These are phyloP conservation scores for Colletotrichum limetticola DNA, from an alignment of 2,329 filamentous ascomycete species.

Conservation along the genomic window DNA sequence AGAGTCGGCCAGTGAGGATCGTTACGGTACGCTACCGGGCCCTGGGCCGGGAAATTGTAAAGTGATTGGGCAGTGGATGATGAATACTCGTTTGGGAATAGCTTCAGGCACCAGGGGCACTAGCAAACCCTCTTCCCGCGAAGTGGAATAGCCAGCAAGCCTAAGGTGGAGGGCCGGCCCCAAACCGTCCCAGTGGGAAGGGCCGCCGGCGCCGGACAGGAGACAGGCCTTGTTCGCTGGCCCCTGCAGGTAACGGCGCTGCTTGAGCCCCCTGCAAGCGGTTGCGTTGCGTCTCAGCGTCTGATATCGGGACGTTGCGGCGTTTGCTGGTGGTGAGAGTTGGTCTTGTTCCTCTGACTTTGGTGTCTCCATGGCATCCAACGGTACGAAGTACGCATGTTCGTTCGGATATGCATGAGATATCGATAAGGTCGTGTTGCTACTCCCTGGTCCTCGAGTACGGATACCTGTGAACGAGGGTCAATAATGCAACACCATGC, in stretches of 20 bases:
- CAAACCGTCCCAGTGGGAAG: constrained; percentile 14
- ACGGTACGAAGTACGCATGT: no score
- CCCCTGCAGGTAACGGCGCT: not conserved
- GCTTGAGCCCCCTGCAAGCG: constrained; percentile 7
- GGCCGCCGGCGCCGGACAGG: not conserved
- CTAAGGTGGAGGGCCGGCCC: not conserved
- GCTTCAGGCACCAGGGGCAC: constrained; percentile 27
- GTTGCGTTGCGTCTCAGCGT: constrained; percentile 11
- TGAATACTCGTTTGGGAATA: constrained; percentile 21
- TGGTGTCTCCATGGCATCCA: not conserved
- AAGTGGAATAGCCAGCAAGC: not conserved
- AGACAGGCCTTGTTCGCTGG: not conserved
- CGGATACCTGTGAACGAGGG: not conserved
- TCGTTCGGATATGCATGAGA: no score
- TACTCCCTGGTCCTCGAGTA: not conserved
- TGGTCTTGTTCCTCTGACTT: not conserved
- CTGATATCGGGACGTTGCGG: constrained; percentile 1
- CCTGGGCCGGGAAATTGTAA: constrained; percentile 30
- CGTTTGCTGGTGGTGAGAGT: not conserved
- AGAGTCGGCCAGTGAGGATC: constrained; percentile 23
- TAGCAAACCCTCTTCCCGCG: constrained; percentile 26
- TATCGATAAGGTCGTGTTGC: not conserved
- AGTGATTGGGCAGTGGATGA: constrained; percentile 28
- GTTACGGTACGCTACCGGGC: not conserved
- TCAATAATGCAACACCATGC: not conserved